Conservation (phyloP, 2,329 filamentous ascomycete genomes). For the Penicillium sp. region DNA sequence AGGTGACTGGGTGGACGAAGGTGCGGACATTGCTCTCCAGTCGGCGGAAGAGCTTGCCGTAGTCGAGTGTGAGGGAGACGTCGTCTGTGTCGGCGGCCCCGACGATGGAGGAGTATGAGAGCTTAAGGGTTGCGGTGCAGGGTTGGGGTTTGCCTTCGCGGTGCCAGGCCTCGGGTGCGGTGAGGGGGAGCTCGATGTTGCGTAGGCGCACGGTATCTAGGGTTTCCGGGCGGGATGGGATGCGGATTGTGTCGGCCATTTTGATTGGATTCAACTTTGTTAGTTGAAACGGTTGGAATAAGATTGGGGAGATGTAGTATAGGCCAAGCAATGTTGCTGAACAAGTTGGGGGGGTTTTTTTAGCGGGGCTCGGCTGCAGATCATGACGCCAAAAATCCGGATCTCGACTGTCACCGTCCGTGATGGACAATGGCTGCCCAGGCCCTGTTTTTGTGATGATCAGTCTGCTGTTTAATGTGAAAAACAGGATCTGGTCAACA, state of each 20-base stretch:
- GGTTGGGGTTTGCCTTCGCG: constrained; percentile 49
- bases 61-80: constrained; percentile 49
- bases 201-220: constrained; percentile 45
- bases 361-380: constrained; percentile 20
- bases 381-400: constrained; percentile 18
- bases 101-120: constrained; percentile 45
- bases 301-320: neutral
- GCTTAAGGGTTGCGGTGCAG: constrained; percentile 44
- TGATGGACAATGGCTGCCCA: neutral
- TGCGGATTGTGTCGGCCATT: constrained; percentile 32
- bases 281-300: neutral
- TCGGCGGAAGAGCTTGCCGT: constrained; percentile 50
- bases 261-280: neutral
- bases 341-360: constrained; percentile 20
- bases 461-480: neutral
- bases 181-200: constrained; percentile 47
- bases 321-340: neutral
- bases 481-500: neutral
- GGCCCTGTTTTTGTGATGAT: neutral
- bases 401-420: neutral
- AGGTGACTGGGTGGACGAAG: constrained; percentile 24
- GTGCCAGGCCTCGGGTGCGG: constrained; percentile 50
- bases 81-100: constrained; percentile 47
- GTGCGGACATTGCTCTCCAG: constrained; percentile 38
- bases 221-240: constrained; percentile 33